These are phyloP conservation scores for Acanthamoeba healyi DNA, from an alignment of 208 protist species.

Conservation along the genomic window DNA sequence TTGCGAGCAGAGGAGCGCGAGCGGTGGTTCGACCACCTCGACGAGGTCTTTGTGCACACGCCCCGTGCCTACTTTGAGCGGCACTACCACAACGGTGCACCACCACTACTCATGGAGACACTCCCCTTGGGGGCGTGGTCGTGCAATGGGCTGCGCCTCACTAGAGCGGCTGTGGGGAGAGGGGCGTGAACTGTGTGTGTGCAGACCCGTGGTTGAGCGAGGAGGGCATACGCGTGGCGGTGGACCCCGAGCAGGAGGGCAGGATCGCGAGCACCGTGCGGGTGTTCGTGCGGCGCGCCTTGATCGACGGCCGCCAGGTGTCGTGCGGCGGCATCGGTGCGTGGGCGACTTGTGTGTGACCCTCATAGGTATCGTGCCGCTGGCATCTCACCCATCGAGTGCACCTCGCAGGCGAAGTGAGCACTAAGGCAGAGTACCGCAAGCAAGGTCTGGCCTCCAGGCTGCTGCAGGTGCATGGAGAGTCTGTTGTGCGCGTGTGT, in stretches of 20 bases:
- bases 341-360: too few relatives aligned
- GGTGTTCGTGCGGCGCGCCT: background rate
- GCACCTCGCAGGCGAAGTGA: conserved; percentile 2
- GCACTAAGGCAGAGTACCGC: conserved; percentile 29
- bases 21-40: background rate
- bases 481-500: too few relatives aligned
- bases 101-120: too few relatives aligned
- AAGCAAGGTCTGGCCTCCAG: background rate
- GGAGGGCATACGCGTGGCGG: background rate
- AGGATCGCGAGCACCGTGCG: conserved; percentile 29
- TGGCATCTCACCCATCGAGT: background rate
- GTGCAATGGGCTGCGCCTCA: too few relatives aligned
- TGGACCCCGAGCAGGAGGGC: background rate
- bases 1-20: background rate
- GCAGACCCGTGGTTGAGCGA: background rate
- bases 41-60: background rate
- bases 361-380: too few relatives aligned
- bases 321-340: conserved; percentile 17
- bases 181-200: too few relatives aligned
- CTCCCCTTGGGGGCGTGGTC: background rate
- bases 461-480: background rate
- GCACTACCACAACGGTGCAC: background rate
- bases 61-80: conserved; percentile 13
- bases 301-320: background rate
- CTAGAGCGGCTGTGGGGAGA: too few relatives aligned